phyloP scores from a whole-genome alignment of 2,329 filamentous ascomycete species.

The Aspergillus novoparasiticus region DNA sequence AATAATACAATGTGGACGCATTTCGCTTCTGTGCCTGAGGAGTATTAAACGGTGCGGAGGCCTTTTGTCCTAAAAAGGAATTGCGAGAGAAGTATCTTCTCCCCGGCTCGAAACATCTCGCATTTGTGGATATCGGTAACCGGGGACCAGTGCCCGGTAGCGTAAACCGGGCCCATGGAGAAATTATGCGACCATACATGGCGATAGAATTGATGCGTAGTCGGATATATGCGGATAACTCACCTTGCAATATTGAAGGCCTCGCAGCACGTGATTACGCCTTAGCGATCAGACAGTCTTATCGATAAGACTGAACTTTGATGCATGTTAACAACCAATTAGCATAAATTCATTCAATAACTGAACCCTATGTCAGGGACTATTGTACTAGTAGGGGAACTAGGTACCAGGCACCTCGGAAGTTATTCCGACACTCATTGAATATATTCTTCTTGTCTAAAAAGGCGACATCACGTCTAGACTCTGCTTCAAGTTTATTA shows the following conservation, averaged over 20 bases:
- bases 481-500: background rate
- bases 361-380: background rate
- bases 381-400: background rate
- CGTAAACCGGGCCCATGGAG: conserved; percentile 27
- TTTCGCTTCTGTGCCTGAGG: conserved; percentile 51
- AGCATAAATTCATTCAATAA: background rate
- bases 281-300: conserved; percentile 11
- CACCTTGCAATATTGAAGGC: conserved; percentile 12
- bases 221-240: conserved; percentile 18
- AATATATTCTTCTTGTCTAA: background rate
- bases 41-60: conserved; percentile 37
- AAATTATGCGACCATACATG: conserved; percentile 34
- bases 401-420: background rate
- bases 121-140: conserved; percentile 17
- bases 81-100: conserved; percentile 39
- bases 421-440: background rate
- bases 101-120: conserved; percentile 24
- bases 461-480: background rate
- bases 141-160: conserved; percentile 15
- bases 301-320: background rate
- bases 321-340: background rate
- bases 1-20: conserved; percentile 56
- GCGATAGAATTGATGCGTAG: conserved; percentile 16
- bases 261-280: conserved; percentile 22
- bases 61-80: conserved; percentile 28